Evolutionary conservation across 2,329 filamentous ascomycete genomes (phyloP).

Genomic region (Botrytis pseudocinerea): DNA sequence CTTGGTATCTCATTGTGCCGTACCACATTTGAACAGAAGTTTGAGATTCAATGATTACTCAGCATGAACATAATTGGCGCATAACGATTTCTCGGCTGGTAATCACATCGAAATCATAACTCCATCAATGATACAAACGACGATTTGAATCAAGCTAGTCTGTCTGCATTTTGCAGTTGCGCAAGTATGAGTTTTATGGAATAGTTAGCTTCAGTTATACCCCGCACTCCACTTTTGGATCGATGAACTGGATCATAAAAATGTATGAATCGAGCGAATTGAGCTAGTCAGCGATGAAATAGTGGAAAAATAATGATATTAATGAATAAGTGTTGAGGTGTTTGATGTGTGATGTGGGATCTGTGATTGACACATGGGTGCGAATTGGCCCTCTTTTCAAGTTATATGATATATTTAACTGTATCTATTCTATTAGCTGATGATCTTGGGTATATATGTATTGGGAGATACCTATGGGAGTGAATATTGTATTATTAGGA

Average conservation of each 20-base stretch:
- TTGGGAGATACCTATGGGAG: neutral
- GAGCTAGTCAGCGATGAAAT: neutral
- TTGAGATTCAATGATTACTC: neutral
- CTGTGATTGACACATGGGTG: neutral
- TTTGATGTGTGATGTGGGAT: neutral
- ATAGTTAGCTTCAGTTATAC: neutral
- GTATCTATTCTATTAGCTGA: neutral
- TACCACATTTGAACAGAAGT: neutral
- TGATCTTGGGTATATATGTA: neutral
- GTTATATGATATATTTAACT: too few relatives aligned
- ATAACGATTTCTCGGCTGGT: neutral
- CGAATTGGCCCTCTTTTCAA: neutral
- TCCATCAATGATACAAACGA: neutral
- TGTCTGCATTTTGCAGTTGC: neutral
- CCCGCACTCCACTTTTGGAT: neutral
- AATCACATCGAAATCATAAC: neutral
- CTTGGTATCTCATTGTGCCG: neutral
- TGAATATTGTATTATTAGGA: too few relatives aligned
- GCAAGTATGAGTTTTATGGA: neutral
- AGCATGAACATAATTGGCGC: neutral
- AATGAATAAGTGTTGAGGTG: neutral
- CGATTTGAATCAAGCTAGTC: neutral
- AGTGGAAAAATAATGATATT: conserved; percentile 1
- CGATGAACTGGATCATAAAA: neutral
- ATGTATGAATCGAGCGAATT: neutral